Conservation (phyloP, 2,329 filamentous ascomycete species). For the Colletotrichum salicis region DNA sequence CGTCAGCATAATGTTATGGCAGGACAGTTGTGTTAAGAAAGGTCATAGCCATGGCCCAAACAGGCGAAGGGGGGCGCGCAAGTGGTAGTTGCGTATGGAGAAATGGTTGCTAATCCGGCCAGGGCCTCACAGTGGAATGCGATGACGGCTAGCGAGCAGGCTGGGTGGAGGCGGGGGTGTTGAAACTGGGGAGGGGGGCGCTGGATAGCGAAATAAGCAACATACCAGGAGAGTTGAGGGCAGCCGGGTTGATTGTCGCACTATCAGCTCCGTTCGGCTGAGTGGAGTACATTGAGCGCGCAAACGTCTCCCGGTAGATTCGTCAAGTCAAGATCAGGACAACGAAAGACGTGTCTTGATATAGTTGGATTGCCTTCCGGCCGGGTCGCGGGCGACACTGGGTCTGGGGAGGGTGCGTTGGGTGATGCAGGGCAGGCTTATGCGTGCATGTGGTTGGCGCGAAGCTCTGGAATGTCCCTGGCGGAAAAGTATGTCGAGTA, state of each 20-base stretch:
- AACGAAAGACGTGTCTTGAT: slow-evolving; percentile 71
- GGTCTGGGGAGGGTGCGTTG: slow-evolving; percentile 52
- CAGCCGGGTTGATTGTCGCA: slow-evolving; percentile 91
- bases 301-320: slow-evolving; percentile 48
- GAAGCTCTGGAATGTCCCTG: slow-evolving; percentile 40
- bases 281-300: slow-evolving; percentile 63
- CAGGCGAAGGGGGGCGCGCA: background rate
- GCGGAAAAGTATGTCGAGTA: slow-evolving; percentile 29
- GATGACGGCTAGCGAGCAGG: slow-evolving; percentile 32
- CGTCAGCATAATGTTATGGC: slow-evolving; percentile 42
- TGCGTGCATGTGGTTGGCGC: slow-evolving; percentile 63
- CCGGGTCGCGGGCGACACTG: slow-evolving; percentile 46
- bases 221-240: slow-evolving; percentile 82
- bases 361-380: slow-evolving; percentile 61
- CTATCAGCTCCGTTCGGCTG: slow-evolving; percentile 81
- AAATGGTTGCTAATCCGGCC: slow-evolving; percentile 13
- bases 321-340: slow-evolving; percentile 52
- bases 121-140: slow-evolving; percentile 33
- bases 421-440: slow-evolving; percentile 56
- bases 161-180: slow-evolving; percentile 27
- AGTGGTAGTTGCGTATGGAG: slow-evolving; percentile 21
- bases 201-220: slow-evolving; percentile 44
- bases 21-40: slow-evolving; percentile 21
- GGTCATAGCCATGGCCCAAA: slow-evolving; percentile 27
- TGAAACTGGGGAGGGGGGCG: slow-evolving; percentile 18